These are phyloP conservation scores for Plasmodium yoelii DNA, from an alignment of 169 alveolate species.

Conservation along the genomic window DNA sequence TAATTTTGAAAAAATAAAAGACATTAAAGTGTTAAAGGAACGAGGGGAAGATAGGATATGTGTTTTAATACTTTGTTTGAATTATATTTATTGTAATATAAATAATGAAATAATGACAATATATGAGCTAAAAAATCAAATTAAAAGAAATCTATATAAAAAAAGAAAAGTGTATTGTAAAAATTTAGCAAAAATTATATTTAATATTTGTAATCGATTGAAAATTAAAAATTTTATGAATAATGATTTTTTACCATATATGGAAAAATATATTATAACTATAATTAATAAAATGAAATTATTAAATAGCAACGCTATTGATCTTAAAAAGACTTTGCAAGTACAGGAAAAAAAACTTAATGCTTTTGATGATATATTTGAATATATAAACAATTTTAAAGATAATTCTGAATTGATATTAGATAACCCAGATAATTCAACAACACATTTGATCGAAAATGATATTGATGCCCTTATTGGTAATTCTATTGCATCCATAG, in stretches of 20 bases:
- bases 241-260: slow-evolving; percentile 43
- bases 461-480: too few species aligned
- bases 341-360: slow-evolving; percentile 13
- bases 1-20: slow-evolving; percentile 71
- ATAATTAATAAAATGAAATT: slow-evolving; percentile 51
- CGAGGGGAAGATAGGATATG: slow-evolving; percentile 74
- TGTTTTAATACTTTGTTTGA: slow-evolving; percentile 49
- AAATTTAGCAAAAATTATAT: slow-evolving; percentile 63
- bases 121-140: slow-evolving; percentile 56
- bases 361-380: slow-evolving; percentile 59
- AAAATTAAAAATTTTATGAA: slow-evolving; percentile 47
- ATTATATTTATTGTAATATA: slow-evolving; percentile 68
- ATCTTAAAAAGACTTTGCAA: slow-evolving; percentile 4
- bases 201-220: slow-evolving; percentile 31
- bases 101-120: slow-evolving; percentile 69
- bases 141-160: slow-evolving; percentile 45
- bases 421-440: not conserved
- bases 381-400: slow-evolving; percentile 33
- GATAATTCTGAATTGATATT: slow-evolving; percentile 1
- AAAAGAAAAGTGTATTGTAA: slow-evolving; percentile 55
- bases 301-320: not conserved
- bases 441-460: not conserved
- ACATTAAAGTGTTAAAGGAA: slow-evolving; percentile 46
- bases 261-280: slow-evolving; percentile 51
- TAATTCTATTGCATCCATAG: too few species aligned